Base-by-base conservation (phyloP, 176 grass and related monocot species). In the Oryza glumipatula region DNA sequence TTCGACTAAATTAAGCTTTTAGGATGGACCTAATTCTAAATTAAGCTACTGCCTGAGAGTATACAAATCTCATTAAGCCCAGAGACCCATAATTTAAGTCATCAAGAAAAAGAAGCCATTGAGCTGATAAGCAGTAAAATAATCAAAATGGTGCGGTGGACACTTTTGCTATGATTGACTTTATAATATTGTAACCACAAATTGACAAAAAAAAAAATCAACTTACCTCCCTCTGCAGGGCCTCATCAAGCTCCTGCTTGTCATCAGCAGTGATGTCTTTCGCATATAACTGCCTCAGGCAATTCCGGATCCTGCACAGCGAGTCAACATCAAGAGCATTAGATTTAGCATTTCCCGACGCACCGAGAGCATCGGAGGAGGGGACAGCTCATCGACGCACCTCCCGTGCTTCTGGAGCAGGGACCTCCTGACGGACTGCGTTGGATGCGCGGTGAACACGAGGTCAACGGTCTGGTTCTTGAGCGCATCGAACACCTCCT, bases 391-490 rank as follows among this genome's bases (percentile, higher is more conserved):
- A 67, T 39, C 7, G 22, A 9, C 67, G 14, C 30, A 88, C 96
- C 96, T 94, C 61, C 85, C 86, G 49, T 99, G 93, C 78, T 99
- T 99, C 86, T 99, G 96, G 73, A 99, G 96, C 72, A 99, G 83
- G n/a, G 96, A 99, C 84, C 96, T 86, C 47, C 93, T 80, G 38
- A 99, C 68, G 66, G 96, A 94, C 67, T 99, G 96, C 54, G 96
- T 99, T 33, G 96, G 96, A 67, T 99, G 96, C 9, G 96, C 96
- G 15, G 96, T 99, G 81, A 99, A 94, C 33, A 99, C 96, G 70
- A 99, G 93, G 72, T 99, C 96, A 19, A 99, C 90, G 3, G 96
- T 96, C 88, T 99, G 96, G 67, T 92, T 99, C 91, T 99, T 96
- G 16, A 99, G 87, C 11, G 96, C 94, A 48, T 96, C 96, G 84